Percentiles rank a stretch among this genome's conserved stretches.
Conservation (phyloP, 345 rosid species). For the Eucalyptus pauciflora region DNA sequence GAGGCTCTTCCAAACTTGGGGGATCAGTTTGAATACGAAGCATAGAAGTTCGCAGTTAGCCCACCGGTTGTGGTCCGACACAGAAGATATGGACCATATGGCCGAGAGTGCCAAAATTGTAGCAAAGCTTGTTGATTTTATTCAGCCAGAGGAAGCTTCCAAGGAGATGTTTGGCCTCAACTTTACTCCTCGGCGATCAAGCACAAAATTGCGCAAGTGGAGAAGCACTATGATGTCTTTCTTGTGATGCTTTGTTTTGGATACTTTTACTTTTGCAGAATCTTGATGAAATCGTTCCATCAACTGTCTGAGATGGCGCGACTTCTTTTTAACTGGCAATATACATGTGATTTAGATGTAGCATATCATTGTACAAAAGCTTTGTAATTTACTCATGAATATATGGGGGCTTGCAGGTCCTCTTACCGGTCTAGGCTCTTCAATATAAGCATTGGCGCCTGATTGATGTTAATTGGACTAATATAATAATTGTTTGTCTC, state of each 20-base stretch:
- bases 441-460: not conserved
- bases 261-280: not conserved
- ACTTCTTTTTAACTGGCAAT: too few species aligned
- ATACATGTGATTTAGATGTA: not conserved
- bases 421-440: not conserved
- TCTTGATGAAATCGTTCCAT: rapidly evolving
- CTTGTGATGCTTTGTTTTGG: not conserved
- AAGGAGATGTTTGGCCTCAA: constrained; percentile 40
- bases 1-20: constrained; percentile 64
- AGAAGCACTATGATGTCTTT: not conserved
- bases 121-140: constrained; percentile 44
- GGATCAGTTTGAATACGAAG: constrained; percentile 42
- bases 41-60: constrained; percentile 58
- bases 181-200: constrained; percentile 3
- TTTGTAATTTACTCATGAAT: not conserved
- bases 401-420: not conserved
- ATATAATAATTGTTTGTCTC: not conserved
- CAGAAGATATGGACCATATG: constrained; percentile 48
- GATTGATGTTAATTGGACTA: not conserved
- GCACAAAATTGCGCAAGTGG: constrained; percentile 1
- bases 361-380: not conserved
- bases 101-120: constrained; percentile 61
- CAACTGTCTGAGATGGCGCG: too few species aligned
- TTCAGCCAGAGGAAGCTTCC: constrained; percentile 11
- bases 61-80: constrained; percentile 51